These are phyloP conservation scores for Gryganskiella cystojenkinii DNA, from an alignment of 192 early-diverging fungal genomes.

Conservation along the genomic window DNA sequence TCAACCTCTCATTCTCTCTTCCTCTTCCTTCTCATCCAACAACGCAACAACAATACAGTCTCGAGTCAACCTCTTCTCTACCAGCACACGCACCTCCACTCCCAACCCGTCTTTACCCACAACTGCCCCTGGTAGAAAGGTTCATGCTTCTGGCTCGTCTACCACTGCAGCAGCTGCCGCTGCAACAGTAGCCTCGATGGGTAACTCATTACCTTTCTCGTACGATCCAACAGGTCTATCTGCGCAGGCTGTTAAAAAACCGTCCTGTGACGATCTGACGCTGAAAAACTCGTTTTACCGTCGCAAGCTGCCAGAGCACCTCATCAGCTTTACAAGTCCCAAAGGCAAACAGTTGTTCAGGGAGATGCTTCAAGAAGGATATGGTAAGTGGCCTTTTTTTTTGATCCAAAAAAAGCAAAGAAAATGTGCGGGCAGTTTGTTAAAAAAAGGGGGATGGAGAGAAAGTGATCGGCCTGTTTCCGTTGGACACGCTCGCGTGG, in stretches of 20 bases:
- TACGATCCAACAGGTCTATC: conserved; percentile 51
- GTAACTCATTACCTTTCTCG: conserved; percentile 25
- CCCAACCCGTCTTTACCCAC: conserved; percentile 14
- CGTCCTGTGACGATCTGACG: conserved; percentile 32
- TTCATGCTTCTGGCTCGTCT: neutral
- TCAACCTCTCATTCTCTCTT: neutral
- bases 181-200: neutral
- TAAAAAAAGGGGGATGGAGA: neutral
- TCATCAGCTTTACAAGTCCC: conserved; percentile 83
- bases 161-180: neutral
- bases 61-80: conserved; percentile 15
- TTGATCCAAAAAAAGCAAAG: neutral
- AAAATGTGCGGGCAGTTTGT: neutral
- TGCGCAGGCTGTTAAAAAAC: conserved; percentile 31
- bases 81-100: conserved; percentile 14
- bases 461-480: neutral
- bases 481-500: neutral
- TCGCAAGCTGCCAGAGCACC: conserved; percentile 69
- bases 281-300: conserved; percentile 68
- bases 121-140: conserved; percentile 9
- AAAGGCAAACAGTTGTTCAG: conserved; percentile 84
- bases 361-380: conserved; percentile 76
- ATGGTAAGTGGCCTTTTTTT: conserved; percentile 48
- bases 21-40: neutral
- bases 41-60: no score